phyloP scores from a whole-genome alignment of 768 basidiomycete genomes.

The Rhodotorula graminis region DNA sequence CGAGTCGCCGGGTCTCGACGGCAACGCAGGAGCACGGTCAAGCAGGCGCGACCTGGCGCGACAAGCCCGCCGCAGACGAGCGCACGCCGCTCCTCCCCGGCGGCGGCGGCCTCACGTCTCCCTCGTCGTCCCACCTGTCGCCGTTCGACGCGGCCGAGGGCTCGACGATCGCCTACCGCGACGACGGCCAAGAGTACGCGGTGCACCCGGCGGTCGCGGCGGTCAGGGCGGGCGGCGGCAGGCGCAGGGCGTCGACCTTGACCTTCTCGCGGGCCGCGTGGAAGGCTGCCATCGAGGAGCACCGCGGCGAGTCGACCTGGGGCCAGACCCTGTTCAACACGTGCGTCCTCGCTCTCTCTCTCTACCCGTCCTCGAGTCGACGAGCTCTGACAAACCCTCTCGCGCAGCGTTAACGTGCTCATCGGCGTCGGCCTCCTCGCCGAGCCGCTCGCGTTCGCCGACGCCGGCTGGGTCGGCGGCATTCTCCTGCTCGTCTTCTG shows the following conservation, averaged over 20 bases:
- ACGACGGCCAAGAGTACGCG: too few species aligned
- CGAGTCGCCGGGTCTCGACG: background rate
- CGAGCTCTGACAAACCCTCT: too few species aligned
- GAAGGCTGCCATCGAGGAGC: conserved; percentile 34
- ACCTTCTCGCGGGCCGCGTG: conserved; percentile 27
- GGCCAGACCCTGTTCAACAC: conserved; percentile 44
- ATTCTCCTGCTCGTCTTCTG: conserved; percentile 68
- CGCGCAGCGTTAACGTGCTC: conserved; percentile 38
- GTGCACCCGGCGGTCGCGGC: too few species aligned
- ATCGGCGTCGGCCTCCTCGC: conserved; percentile 42
- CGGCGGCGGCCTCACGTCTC: too few species aligned
- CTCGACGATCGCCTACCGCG: background rate
- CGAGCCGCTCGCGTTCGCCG: conserved; percentile 68
- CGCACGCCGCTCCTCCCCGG: background rate
- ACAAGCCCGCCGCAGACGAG: background rate
- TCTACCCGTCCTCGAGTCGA: background rate
- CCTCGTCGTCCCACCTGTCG: too few species aligned
- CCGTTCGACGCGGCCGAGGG: background rate
- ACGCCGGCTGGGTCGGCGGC: conserved; percentile 81
- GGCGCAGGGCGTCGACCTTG: conserved; percentile 17
- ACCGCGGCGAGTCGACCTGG: conserved; percentile 37
- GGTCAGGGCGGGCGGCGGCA: background rate
- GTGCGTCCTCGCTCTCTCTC: conserved; percentile 3
- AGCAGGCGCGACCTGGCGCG: background rate
- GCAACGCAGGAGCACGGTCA: background rate